These are phyloP conservation scores for Acanthamoeba divionensis DNA, from an alignment of 208 protist species.

Conservation along the genomic window DNA sequence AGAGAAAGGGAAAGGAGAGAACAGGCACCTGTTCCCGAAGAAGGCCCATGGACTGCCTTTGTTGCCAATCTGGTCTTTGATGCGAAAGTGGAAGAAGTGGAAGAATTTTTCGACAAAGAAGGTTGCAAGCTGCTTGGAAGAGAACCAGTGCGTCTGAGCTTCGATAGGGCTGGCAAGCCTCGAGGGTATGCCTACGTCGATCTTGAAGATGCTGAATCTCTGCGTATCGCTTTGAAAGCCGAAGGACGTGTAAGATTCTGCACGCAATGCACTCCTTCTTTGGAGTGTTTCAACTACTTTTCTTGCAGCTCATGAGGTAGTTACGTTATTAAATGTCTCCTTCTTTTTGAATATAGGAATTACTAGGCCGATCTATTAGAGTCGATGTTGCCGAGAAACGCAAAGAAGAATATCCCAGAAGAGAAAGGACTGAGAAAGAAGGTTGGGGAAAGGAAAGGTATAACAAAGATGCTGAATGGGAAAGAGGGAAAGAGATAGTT, in stretches of 20 bases:
- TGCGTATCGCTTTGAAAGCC: neutral
- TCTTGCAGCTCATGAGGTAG: no score
- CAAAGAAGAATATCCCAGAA: neutral
- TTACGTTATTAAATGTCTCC: neutral
- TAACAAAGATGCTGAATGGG: neutral
- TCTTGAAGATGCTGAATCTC: conserved; percentile 47
- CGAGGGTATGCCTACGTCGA: conserved; percentile 35
- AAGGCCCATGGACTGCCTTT: conserved; percentile 41
- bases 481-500: neutral
- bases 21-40: neutral
- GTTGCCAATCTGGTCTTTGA: conserved; percentile 46
- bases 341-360: neutral
- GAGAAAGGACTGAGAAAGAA: neutral
- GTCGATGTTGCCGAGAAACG: conserved; percentile 31
- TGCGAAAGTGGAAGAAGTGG: neutral
- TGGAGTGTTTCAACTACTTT: neutral
- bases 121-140: neutral
- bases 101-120: conserved; percentile 22
- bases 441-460: neutral
- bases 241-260: neutral
- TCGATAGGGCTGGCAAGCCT: neutral
- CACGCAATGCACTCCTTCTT: neutral
- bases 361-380: neutral
- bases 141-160: neutral
- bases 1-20: neutral